A percentile compares a stretch with the other conserved stretches of the same genome.
These are phyloP conservation scores for Neurospora sublineolata DNA, from an alignment of 495 filamentous ascomycete species.

Conservation along the genomic window DNA sequence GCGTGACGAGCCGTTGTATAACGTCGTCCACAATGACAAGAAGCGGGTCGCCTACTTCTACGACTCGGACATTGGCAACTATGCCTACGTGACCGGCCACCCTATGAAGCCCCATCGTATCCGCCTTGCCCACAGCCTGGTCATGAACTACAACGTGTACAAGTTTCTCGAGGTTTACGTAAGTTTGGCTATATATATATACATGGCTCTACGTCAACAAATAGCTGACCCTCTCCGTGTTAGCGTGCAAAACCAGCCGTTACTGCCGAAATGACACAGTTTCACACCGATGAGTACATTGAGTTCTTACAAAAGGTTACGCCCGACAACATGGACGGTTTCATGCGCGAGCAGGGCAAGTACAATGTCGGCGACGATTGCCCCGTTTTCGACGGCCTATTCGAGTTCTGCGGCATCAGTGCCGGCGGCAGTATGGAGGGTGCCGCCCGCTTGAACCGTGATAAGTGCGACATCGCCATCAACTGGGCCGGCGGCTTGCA, in stretches of 20 bases:
- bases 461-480: conserved; percentile 94
- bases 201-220: conserved; percentile 1
- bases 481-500: conserved; percentile 99
- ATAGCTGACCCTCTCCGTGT: neutral
- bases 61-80: conserved; percentile 91
- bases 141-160: conserved; percentile 98
- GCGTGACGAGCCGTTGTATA: conserved; percentile 21
- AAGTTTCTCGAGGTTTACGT: conserved; percentile 99
- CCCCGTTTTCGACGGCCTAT: conserved; percentile 93
- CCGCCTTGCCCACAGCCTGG: conserved; percentile 87
- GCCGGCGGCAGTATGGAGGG: conserved; percentile 97
- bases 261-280: conserved; percentile 96
- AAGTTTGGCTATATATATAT: too few relatives aligned
- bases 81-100: conserved; percentile 95
- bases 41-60: conserved; percentile 94
- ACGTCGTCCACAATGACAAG: conserved; percentile 20
- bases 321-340: conserved; percentile 96
- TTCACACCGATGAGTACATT: conserved; percentile 98
- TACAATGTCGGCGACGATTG: conserved; percentile 99
- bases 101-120: conserved; percentile 99
- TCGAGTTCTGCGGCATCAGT: conserved; percentile 96
- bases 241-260: conserved; percentile 95
- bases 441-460: conserved; percentile 78
- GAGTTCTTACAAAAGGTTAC: conserved; percentile 95
- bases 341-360: conserved; percentile 82